Base-by-base conservation (phyloP, 2,329 filamentous ascomycete genomes). In the Fusarium tupiense region DNA sequence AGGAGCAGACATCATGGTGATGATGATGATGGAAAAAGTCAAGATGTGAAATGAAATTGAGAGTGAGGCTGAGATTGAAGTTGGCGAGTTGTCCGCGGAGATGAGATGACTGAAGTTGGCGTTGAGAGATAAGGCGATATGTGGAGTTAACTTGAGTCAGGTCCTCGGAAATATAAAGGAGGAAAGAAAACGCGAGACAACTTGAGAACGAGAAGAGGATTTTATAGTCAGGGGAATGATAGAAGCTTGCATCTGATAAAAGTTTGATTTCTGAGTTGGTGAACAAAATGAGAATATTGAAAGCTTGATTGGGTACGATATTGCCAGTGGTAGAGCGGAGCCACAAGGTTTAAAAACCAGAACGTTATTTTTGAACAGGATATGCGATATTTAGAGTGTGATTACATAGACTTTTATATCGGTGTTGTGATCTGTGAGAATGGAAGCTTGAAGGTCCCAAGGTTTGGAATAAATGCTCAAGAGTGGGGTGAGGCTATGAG, bases 141-240 rank as follows among this genome's bases (percentile, higher is more conserved):
- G 37, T 37, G 38, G 37, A n/a, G 29, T 53, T 9, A 54, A 17
- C 20, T 56, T 1, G 17, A 61, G 47, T 43, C 58, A 61, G 17
- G 8, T 56, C 59, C 19, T 33, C 24, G n/a, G 59, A 57, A 40
- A 35, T 37, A 14, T 29, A 12, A 6, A 43, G n/a, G 4, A 33
- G 35, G 33, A 35, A 35, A 16, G 40, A 37, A n/a, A 29, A 26
- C 3, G 6, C 17, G 8, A 14, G n/a, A 22, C 8, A 19, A 37
- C 8, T 22, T 14, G 3, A 37, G 10, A 12, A 7, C 5, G 13
- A 13, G 9, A 0, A 7, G 8, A 3, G 7, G 7, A 11, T 29
- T 35, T 29, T 35, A 43, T 56, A 35, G 22, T 2, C 5, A 56
- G 7, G 1, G 10, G 17, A 52, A 52, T 20, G 17, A 19, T 5